A percentile compares a stretch with the other conserved stretches of the same genome.
Conservation (phyloP, 805 yeast genomes). For the Jamesozyma lodderae region DNA sequence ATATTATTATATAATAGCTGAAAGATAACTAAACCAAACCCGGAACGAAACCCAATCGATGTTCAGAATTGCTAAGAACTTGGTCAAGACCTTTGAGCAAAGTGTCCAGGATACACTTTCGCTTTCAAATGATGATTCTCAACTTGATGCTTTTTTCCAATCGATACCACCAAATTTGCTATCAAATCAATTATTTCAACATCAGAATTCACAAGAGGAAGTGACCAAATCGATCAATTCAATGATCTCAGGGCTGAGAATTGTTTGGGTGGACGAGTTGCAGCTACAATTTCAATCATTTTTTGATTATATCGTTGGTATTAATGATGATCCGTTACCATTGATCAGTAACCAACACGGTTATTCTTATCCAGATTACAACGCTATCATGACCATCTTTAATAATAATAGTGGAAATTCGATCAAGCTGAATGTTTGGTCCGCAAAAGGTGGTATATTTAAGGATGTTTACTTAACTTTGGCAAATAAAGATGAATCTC, state of each 20-base stretch:
- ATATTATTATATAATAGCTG: no score
- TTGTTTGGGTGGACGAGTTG: conserved; percentile 42
- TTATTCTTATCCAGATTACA: conserved; percentile 35
- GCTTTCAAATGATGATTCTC: conserved; percentile 27
- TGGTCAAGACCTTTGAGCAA: conserved; percentile 48
- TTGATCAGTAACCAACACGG: conserved; percentile 29
- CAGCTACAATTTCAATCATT: conserved; percentile 63
- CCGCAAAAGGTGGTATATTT: conserved; percentile 69
- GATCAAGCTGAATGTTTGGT: conserved; percentile 62
- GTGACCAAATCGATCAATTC: conserved; percentile 13
- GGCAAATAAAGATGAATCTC: conserved; percentile 25
- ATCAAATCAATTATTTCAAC: conserved; percentile 11
- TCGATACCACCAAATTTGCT: conserved; percentile 30
- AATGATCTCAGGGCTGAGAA: conserved; percentile 45
- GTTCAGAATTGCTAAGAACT: conserved; percentile 58
- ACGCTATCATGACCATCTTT: conserved; percentile 26
- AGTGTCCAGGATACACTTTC: conserved; percentile 31
- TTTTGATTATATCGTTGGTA: conserved; percentile 79
- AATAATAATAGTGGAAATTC: conserved; percentile 8
- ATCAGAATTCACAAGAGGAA: background rate
- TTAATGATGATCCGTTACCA: conserved; percentile 60
- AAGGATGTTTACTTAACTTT: conserved; percentile 33
- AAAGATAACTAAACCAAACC: no score
- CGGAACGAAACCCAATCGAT: no score
- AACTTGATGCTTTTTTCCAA: conserved; percentile 31